A percentile compares a stretch with the other conserved stretches of the same genome.
phyloP scores from a whole-genome alignment of 2,329 filamentous ascomycete genomes.

The Sarocladiaceae sp. region DNA sequence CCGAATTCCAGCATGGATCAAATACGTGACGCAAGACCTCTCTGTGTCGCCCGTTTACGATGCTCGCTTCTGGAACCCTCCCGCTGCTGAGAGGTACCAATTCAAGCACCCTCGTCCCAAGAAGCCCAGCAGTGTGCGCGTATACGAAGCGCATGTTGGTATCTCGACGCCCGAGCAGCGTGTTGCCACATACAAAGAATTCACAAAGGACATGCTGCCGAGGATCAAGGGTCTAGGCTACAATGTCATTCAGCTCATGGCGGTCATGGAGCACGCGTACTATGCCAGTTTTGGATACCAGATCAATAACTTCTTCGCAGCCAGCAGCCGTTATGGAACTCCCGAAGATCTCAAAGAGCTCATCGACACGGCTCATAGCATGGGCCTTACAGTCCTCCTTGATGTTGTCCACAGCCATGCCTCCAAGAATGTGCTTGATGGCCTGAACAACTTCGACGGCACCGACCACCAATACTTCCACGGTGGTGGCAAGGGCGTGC shows the following conservation, averaged over 20 bases:
- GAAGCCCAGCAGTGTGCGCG: slow-evolving; percentile 80
- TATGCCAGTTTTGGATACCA: slow-evolving; percentile 99
- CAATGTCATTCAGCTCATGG: slow-evolving; percentile 98
- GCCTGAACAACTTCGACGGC: slow-evolving; percentile 92
- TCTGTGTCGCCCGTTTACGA: slow-evolving; percentile 89
- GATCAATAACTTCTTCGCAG: slow-evolving; percentile 97
- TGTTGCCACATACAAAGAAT: slow-evolving; percentile 95
- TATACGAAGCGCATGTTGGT: slow-evolving; percentile 98
- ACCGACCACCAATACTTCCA: slow-evolving; percentile 97
- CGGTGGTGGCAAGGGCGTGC: slow-evolving; percentile 73
- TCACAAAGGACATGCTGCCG: slow-evolving; percentile 86
- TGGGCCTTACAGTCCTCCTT: slow-evolving; percentile 87
- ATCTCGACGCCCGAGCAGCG: slow-evolving; percentile 88
- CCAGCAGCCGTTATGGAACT: slow-evolving; percentile 88
- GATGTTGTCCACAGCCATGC: slow-evolving; percentile 98
- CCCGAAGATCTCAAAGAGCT: slow-evolving; percentile 96
- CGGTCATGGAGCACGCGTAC: slow-evolving; percentile 98
- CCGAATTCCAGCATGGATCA: slow-evolving; percentile 94
- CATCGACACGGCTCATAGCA: slow-evolving; percentile 86
- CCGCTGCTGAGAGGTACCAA: slow-evolving; percentile 66
- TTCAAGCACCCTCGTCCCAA: slow-evolving; percentile 81
- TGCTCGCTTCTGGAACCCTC: slow-evolving; percentile 95
- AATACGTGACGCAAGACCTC: slow-evolving; percentile 91
- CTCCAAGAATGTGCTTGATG: slow-evolving; percentile 94
- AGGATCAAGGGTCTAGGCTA: slow-evolving; percentile 88